Conservation (phyloP, 768 basidiomycete genomes). For the Thelephora ganbajun region DNA sequence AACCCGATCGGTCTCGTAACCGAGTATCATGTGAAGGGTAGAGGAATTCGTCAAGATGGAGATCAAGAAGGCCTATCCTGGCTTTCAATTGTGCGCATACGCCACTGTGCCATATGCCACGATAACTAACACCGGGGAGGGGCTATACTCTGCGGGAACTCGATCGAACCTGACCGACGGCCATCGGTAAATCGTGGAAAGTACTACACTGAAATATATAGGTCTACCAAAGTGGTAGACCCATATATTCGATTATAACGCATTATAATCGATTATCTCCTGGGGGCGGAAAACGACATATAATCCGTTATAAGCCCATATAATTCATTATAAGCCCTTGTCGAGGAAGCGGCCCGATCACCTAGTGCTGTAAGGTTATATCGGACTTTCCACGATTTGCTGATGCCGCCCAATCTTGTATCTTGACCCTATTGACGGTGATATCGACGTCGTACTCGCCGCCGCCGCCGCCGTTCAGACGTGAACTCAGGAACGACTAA, state of each 20-base stretch:
- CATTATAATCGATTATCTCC: too few relatives aligned
- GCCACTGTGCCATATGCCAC: background rate
- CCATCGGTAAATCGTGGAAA: too few relatives aligned
- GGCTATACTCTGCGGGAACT: slow-evolving; percentile 72
- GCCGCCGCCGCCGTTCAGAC: background rate
- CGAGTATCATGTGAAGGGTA: slow-evolving; percentile 83
- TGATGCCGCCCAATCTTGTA: slow-evolving; percentile 95
- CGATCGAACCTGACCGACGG: slow-evolving; percentile 63
- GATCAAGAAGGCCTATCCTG: slow-evolving; percentile 52
- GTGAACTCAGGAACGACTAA: slow-evolving; percentile 62
- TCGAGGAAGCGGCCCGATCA: too few relatives aligned
- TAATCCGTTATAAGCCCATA: too few relatives aligned
- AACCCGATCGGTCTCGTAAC: slow-evolving; percentile 89
- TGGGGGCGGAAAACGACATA: too few relatives aligned
- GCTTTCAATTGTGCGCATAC: slow-evolving; percentile 65
- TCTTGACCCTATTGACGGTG: slow-evolving; percentile 83
- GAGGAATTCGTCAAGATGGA: slow-evolving; percentile 71
- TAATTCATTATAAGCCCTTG: too few relatives aligned
- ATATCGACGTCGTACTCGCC: background rate
- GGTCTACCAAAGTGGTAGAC: too few relatives aligned
- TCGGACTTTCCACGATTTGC: too few relatives aligned
- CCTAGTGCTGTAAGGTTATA: too few relatives aligned
- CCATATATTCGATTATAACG: too few relatives aligned
- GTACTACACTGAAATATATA: too few relatives aligned
- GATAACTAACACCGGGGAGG: slow-evolving; percentile 73